Conservation (phyloP, 768 basidiomycete species). For the Nevesoporus exiguus region DNA sequence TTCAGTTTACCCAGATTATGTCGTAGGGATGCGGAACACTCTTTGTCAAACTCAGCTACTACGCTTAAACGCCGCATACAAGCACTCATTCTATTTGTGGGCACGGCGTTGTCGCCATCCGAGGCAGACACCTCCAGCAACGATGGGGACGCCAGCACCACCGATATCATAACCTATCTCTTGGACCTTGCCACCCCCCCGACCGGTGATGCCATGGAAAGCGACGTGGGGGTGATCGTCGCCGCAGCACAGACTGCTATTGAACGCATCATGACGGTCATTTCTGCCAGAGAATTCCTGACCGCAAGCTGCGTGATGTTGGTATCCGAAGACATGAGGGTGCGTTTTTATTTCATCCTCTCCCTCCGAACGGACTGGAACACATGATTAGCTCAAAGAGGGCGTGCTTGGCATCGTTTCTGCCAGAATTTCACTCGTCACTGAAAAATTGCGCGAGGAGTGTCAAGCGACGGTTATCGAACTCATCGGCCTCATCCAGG, state of each 20-base stretch:
- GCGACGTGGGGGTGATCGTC: slow-evolving; percentile 43
- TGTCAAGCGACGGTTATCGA: slow-evolving; percentile 48
- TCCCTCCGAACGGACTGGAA: background rate
- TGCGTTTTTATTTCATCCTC: slow-evolving; percentile 28
- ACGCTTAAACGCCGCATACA: slow-evolving; percentile 59
- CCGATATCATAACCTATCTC: slow-evolving; percentile 46
- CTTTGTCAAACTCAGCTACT: slow-evolving; percentile 39
- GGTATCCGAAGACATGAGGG: slow-evolving; percentile 48
- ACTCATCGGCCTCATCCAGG: slow-evolving; percentile 50
- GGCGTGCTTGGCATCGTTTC: slow-evolving; percentile 70
- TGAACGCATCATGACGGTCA: slow-evolving; percentile 51
- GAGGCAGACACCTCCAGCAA: slow-evolving; percentile 8
- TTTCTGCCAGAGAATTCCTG: slow-evolving; percentile 72
- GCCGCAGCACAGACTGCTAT: slow-evolving; percentile 49
- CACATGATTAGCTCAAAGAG: slow-evolving; percentile 47
- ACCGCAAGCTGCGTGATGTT: slow-evolving; percentile 53
- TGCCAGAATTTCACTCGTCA: slow-evolving; percentile 60
- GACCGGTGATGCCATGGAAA: slow-evolving; percentile 28
- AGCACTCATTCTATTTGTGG: slow-evolving; percentile 63
- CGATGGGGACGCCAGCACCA: slow-evolving; percentile 29
- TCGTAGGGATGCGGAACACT: slow-evolving; percentile 58
- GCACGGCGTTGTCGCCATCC: slow-evolving; percentile 44
- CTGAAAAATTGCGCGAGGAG: slow-evolving; percentile 50
- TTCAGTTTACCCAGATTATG: background rate
- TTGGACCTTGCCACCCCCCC: slow-evolving; percentile 44